Base-by-base conservation (phyloP, 306 rosid species). In the Carpinus fangiana region DNA sequence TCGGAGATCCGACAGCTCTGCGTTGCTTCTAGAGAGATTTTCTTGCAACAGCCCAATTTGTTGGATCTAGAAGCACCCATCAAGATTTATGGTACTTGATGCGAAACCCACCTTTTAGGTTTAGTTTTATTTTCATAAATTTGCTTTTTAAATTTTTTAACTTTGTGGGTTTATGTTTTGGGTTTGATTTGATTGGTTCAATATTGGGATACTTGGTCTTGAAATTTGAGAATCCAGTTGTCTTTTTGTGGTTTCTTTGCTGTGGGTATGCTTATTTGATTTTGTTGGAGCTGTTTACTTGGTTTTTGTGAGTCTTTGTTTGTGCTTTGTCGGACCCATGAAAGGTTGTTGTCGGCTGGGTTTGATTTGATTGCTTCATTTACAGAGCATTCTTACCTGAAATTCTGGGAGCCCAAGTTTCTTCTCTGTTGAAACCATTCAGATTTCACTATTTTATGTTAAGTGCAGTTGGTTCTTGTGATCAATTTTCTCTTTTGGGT, bases 11-110 rank as follows among this genome's bases (percentile, higher is more conserved):
- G 26, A 23, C 26, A 23, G 26, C 26, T 23, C 26, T 23, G 26
- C 26, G 26, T 23, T 23, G 26, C 26, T 23, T 23, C 98, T 21
- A 87, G 84, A 75, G 96, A 90, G 3, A 87, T 94, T 84, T 92
- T 94, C 87, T 67, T 94, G 77, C 90, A 89, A 73, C 97, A 94
- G 79, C 94, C 98, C 61, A 89, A 84, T 84, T 83, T 92, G 78
- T 81, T 94, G 82, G 93, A 94, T 76, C 94, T 94, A 53, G 90
- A 92, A 80, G 96, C 97, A 16, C 98, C 98, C 81, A 92, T 94
- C 77, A 94, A 94, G 88, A 94, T 94, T 88, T 92, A 96, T 68
- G 96, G 98, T 94, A 82, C 73, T 69, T 62, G 54, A 12, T 3
- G 21, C 64, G 53, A 57, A 79, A 28, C 79, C 74, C 64, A 1